A percentile compares a stretch with the other conserved stretches of the same genome.
Conservation (phyloP, 805 yeast species). For the Candida maris region DNA sequence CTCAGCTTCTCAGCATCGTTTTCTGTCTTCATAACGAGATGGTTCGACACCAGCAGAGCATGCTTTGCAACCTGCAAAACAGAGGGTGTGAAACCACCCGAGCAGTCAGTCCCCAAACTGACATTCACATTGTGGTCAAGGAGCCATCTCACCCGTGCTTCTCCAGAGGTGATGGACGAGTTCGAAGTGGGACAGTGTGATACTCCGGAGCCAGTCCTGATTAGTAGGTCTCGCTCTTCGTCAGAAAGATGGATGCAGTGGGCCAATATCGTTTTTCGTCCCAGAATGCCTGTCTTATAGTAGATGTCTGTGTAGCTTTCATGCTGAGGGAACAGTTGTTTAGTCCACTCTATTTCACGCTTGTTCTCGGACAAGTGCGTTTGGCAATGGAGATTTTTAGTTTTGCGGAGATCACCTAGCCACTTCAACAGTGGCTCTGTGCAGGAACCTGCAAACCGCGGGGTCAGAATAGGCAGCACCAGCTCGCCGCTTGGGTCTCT, state of each 20-base stretch:
- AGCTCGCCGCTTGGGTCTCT: slow-evolving; percentile 51
- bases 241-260: slow-evolving; percentile 79
- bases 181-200: slow-evolving; percentile 94
- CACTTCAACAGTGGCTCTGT: slow-evolving; percentile 55
- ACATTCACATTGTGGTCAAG: slow-evolving; percentile 67
- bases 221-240: slow-evolving; percentile 59
- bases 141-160: slow-evolving; percentile 73
- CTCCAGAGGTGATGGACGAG: slow-evolving; percentile 84
- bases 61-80: slow-evolving; percentile 64
- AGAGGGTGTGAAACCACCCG: slow-evolving; percentile 72
- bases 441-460: slow-evolving; percentile 92
- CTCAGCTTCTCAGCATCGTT: slow-evolving; percentile 48
- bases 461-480: slow-evolving; percentile 78
- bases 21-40: slow-evolving; percentile 54
- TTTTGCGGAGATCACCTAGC: slow-evolving; percentile 56
- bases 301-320: slow-evolving; percentile 75
- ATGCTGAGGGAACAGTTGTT: slow-evolving; percentile 66
- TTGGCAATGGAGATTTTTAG: slow-evolving; percentile 63
- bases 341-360: slow-evolving; percentile 72
- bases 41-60: slow-evolving; percentile 69
- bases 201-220: slow-evolving; percentile 58
- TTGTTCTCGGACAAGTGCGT: slow-evolving; percentile 87
- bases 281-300: slow-evolving; percentile 56
- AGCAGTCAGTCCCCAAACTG: slow-evolving; percentile 75
- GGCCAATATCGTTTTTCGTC: slow-evolving; percentile 71